Percentiles rank a stretch among this genome's conserved stretches.
These are phyloP conservation scores for Labyrinthula sp. DNA, from an alignment of 352 stramenopile genomes.

Conservation along the genomic window DNA sequence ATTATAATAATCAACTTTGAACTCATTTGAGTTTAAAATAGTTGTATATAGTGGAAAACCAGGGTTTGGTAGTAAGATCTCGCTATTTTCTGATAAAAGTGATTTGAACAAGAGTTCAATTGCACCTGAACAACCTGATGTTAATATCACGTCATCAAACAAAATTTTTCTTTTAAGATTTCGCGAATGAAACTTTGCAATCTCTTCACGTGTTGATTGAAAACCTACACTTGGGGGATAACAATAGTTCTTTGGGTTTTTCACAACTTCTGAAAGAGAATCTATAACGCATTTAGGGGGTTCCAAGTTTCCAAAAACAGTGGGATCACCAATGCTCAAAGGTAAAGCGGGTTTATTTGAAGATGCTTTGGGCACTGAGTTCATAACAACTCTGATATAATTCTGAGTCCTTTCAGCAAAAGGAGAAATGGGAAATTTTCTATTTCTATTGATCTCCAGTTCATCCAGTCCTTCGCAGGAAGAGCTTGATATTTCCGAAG, in stretches of 20 bases:
- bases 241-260: slow-evolving; percentile 36
- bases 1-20: slow-evolving; percentile 68
- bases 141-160: slow-evolving; percentile 52
- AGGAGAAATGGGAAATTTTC: too few species aligned
- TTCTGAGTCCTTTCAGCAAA: too few species aligned
- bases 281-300: slow-evolving; percentile 58
- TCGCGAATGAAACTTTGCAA: slow-evolving; percentile 55
- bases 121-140: slow-evolving; percentile 68
- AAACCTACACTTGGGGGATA: slow-evolving; percentile 73
- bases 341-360: too few species aligned
- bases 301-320: slow-evolving; percentile 67
- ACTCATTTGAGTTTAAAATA: slow-evolving; percentile 67
- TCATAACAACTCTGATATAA: too few species aligned
- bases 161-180: slow-evolving; percentile 42
- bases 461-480: too few species aligned
- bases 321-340: slow-evolving; percentile 73
- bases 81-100: slow-evolving; percentile 63
- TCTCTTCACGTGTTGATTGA: slow-evolving; percentile 51
- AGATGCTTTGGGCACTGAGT: too few species aligned
- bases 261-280: slow-evolving; percentile 45
- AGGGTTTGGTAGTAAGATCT: slow-evolving; percentile 70
- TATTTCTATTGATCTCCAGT: too few species aligned
- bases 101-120: slow-evolving; percentile 70
- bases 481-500: too few species aligned
- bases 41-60: slow-evolving; percentile 83